Evolutionary conservation across 1,284 basidiomycete species (phyloP).

Genomic region (Tremellales sp.): DNA sequence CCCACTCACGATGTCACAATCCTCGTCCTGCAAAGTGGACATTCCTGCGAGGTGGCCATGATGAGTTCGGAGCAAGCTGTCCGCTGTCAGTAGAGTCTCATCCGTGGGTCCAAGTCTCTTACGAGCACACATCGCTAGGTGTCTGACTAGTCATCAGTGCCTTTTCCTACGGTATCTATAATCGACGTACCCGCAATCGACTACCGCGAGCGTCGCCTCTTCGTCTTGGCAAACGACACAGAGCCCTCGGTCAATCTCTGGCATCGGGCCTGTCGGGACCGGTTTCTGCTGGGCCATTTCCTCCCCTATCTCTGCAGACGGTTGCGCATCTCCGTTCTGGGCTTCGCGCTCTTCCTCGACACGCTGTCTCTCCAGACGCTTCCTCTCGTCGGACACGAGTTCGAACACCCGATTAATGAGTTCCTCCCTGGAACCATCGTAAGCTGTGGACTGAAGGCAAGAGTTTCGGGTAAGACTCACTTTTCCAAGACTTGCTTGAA

Average conservation of each 20-base stretch:
- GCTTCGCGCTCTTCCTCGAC: constrained; percentile 42
- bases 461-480: constrained; percentile 14
- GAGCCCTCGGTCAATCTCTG: constrained; percentile 62
- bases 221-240: constrained; percentile 89
- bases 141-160: constrained; percentile 50
- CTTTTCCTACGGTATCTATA: not conserved
- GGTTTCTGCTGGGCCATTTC: constrained; percentile 20
- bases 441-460: not conserved
- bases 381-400: constrained; percentile 63
- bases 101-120: constrained; percentile 11
- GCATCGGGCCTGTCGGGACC: constrained; percentile 40
- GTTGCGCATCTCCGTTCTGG: constrained; percentile 5
- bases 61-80: constrained; percentile 72
- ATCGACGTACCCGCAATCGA: constrained; percentile 78
- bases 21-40: constrained; percentile 77
- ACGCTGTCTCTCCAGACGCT: constrained; percentile 47
- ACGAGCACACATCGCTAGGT: constrained; percentile 70
- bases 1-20: constrained; percentile 57
- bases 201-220: constrained; percentile 81
- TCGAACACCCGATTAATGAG: constrained; percentile 64
- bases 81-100: constrained; percentile 1
- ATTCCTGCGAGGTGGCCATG: constrained; percentile 73
- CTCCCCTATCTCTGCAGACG: constrained; percentile 19
- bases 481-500: constrained; percentile 50
- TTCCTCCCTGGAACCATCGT: constrained; percentile 62